Base-by-base conservation (phyloP, 129 eudicot genomes). In the Erigeron canadensis region DNA sequence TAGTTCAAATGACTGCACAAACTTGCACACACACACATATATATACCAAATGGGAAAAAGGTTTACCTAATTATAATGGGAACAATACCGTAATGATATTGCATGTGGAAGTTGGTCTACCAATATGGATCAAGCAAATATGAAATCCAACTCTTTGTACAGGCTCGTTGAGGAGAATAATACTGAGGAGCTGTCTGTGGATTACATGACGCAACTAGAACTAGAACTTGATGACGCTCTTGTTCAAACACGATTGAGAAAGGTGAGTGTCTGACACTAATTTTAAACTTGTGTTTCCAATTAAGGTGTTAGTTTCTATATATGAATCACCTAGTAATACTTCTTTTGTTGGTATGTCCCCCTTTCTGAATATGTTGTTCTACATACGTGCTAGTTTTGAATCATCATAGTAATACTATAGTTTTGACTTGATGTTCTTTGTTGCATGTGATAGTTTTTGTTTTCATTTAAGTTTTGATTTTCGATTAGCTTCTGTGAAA, bases 221-320 rank as follows among this genome's bases (percentile, higher is more conserved):
- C 72, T 75, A 56, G 85, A 88, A 80, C 81, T 88, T 73, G 41
- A 50, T 77, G 54, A 38, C 50, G 86, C 88, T 10, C 84, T 85
- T 41, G 44, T 46, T 48, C 82, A 81, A 47, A 81, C 83, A 21
- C 82, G 81, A 70, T 62, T 63, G 39, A 80, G 80, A 77, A 87
- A 83, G 91, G 95, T 85, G 76, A 39, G 15, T 59, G 22, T 63
- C 42, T 22, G 19, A 12, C 50, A 43, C 19, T 22, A n/a, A 0
- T 22, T 19, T 6, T 19, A 8, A 8, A 17, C 19, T 43, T 40
- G 5, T 38, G 21, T 70, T 70, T n/a, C 42, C n/a, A n/a, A n/a
- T n/a, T 6, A 40, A 38, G 23, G 18, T 41, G n/a, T 41, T 10
- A 2, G 10, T 34, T 18, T 54, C 3, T 55, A 55, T 6, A 15